These are phyloP conservation scores for Echeveria elegans DNA, from an alignment of 164 flowering plant species.

Conservation along the genomic window DNA sequence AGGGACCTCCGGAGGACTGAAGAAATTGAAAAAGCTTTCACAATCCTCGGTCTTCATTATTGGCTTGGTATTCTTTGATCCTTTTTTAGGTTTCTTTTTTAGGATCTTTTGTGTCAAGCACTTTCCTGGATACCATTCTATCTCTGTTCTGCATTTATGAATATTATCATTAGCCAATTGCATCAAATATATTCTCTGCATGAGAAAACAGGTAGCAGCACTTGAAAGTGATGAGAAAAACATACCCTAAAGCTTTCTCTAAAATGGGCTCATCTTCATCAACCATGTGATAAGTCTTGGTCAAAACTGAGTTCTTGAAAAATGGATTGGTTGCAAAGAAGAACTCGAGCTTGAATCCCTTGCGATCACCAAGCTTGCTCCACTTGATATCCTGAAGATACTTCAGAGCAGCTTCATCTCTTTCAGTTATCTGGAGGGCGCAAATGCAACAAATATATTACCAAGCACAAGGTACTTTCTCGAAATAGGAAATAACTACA, in stretches of 20 bases:
- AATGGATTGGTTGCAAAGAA: slow-evolving; percentile 73
- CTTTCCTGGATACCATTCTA: slow-evolving; percentile 88
- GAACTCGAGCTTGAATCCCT: slow-evolving; percentile 93
- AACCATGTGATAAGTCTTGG: slow-evolving; percentile 87
- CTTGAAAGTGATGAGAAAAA: background rate
- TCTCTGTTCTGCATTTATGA: slow-evolving; percentile 55
- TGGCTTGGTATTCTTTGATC: slow-evolving; percentile 78
- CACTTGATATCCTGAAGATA: slow-evolving; percentile 85
- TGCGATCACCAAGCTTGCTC: slow-evolving; percentile 63
- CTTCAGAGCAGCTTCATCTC: slow-evolving; percentile 90
- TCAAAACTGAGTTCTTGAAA: slow-evolving; percentile 70
- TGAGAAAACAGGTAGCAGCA: background rate
- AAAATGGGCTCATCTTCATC: slow-evolving; percentile 90
- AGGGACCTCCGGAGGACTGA: slow-evolving; percentile 88
- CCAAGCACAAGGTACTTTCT: background rate
- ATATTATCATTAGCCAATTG: background rate
- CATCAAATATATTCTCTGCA: background rate
- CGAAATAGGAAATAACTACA: background rate
- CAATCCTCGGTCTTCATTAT: slow-evolving; percentile 76
- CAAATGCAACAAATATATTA: slow-evolving; percentile 3
- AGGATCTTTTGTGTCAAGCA: slow-evolving; percentile 79
- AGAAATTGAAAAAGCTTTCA: slow-evolving; percentile 92
- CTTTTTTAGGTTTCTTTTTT: slow-evolving; percentile 85
- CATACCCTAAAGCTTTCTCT: slow-evolving; percentile 87
- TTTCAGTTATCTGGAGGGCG: slow-evolving; percentile 55